Base-by-base conservation (phyloP, 495 filamentous ascomycete species). In the Lophiotrema nucula region DNA sequence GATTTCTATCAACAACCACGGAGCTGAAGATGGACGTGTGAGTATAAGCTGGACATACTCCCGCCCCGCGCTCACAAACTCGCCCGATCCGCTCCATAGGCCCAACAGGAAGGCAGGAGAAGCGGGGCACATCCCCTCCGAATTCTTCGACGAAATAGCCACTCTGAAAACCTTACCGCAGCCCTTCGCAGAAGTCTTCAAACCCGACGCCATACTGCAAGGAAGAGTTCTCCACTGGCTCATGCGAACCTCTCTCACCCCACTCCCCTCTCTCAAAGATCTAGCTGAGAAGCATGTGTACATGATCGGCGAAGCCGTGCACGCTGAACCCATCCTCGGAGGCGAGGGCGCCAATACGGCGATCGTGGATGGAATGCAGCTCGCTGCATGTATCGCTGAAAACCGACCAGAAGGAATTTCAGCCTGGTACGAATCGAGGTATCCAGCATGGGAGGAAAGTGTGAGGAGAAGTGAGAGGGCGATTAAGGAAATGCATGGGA, bases 11-110 rank as follows among this genome's bases (percentile, higher is more conserved):
- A n/a, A n/a, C n/a, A n/a, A n/a, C n/a, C n/a, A n/a, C n/a, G n/a
- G n/a, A n/a, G n/a, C n/a, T n/a, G n/a, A n/a, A n/a, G n/a, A n/a
- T n/a, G n/a, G n/a, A n/a, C n/a, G n/a, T n/a, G n/a, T n/a, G n/a
- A n/a, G n/a, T n/a, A n/a, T n/a, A n/a, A n/a, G n/a, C 51, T 77
- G 69, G 53, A 69, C 60, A 12, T 76, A 71, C 62, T 77, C 74
- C 4, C 72, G 74, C 8, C 71, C 68, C 24, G 64, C 70, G 2
- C 28, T n/a, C n/a, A n/a, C 24, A 3, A 22, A 44, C 0, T 1
- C 35, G 0, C n/a, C 33, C 0, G 74, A 76, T 56, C 56, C 67
- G 12, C 50, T 74, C 21, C 67, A 71, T 58, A 69, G 39, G 24
- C 74, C 74, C 1, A 60, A 67, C n/a, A 56, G 74, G n/a, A 23